Conservation (phyloP, 768 basidiomycete species). For the Macrolepiota albuminosa region DNA sequence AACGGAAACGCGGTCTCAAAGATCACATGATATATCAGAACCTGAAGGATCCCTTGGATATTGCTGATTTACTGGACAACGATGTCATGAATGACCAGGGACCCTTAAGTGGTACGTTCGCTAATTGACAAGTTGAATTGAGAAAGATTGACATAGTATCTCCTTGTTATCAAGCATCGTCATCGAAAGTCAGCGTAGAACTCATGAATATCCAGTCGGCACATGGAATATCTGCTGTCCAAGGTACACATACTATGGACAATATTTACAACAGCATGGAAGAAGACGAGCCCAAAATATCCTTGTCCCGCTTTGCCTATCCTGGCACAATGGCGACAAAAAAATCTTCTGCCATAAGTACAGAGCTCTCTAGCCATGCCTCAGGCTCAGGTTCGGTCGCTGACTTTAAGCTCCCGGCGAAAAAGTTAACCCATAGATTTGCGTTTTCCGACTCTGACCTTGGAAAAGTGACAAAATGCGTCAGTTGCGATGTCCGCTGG, state of each 20-base stretch:
- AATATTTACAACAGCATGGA: constrained; percentile 20
- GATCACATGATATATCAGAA: background rate
- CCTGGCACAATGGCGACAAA: constrained; percentile 5
- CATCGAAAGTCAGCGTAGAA: background rate
- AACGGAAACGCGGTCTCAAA: constrained; percentile 4
- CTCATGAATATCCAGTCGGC: background rate
- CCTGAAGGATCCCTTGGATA: background rate
- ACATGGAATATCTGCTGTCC: background rate
- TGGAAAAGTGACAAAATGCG: constrained; percentile 47
- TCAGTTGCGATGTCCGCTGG: constrained; percentile 65
- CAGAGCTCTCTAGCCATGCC: constrained; percentile 10
- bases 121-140: background rate
- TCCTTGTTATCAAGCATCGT: background rate
- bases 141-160: background rate
- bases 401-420: constrained; percentile 9
- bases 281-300: constrained; percentile 22
- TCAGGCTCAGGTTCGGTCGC: constrained; percentile 8
- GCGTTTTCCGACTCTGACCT: constrained; percentile 44
- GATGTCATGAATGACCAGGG: constrained; percentile 4
- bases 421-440: constrained; percentile 18
- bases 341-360: background rate
- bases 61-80: constrained; percentile 22
- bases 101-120: background rate
- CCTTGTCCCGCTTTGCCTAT: constrained; percentile 40
- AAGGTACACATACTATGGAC: background rate